Conservation (phyloP, 768 basidiomycete genomes). For the Suillus cothurnatus region DNA sequence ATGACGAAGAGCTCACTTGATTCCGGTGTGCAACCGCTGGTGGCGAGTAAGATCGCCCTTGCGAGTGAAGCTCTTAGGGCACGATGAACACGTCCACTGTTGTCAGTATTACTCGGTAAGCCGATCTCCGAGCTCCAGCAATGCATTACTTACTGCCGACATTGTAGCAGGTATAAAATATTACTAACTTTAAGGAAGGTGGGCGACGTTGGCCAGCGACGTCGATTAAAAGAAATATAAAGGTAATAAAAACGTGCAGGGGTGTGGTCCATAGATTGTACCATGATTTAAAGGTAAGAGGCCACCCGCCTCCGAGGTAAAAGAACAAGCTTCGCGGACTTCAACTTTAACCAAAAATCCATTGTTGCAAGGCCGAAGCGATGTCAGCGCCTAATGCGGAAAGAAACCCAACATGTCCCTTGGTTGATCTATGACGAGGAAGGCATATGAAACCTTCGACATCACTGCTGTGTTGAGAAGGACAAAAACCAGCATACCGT, state of each 20-base stretch:
- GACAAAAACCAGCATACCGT: conserved; percentile 24
- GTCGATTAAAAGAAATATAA: conserved; percentile 29
- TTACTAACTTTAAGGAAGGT: conserved; percentile 18
- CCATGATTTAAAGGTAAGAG: conserved; percentile 23
- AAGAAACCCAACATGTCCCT: conserved; percentile 4
- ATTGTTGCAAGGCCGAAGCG: conserved; percentile 24
- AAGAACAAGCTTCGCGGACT: conserved; percentile 14
- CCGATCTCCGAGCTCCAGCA: too few species aligned
- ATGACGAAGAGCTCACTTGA: conserved; percentile 41
- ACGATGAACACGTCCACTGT: conserved; percentile 45
- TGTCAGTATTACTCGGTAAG: background rate
- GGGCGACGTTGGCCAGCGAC: conserved; percentile 50
- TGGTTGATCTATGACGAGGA: conserved; percentile 3
- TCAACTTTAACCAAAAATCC: conserved; percentile 14
- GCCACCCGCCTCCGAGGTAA: conserved; percentile 13
- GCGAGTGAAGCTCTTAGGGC: conserved; percentile 53
- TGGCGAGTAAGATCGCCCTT: conserved; percentile 67
- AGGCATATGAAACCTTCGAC: conserved; percentile 4
- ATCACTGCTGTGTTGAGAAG: background rate
- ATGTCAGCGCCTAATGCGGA: conserved; percentile 5
- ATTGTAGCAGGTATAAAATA: background rate
- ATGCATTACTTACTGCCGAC: conserved; percentile 4
- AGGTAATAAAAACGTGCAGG: conserved; percentile 15
- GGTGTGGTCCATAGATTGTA: background rate
- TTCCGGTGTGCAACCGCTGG: conserved; percentile 46